Evolutionary conservation across 2,329 filamentous ascomycete species (phyloP), one percentile per base, ranked within the genome.

Genomic region (Phialophora verrucosa): DNA sequence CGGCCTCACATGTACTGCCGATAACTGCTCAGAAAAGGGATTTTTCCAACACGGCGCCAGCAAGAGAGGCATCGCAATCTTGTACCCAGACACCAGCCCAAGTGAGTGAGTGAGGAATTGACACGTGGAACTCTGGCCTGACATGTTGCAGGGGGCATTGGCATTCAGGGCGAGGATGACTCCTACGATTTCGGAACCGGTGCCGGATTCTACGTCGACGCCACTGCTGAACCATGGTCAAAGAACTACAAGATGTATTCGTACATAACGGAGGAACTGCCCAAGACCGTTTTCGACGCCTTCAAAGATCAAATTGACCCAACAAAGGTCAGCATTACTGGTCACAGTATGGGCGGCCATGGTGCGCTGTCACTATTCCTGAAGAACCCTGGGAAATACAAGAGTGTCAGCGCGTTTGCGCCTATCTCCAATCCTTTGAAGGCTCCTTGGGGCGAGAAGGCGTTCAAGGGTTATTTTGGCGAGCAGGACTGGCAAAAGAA

Each of bases 291-390:
- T 27, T 96, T 93, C 78, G 78, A 79, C 32, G 84, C 86, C 29
- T 96, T 93, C 80, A 61, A 61, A 53, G 83, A 86, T 32, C 84
- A 87, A 75, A 83, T 99, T 32, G 94, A 98, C 78, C 75, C 79
- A 0, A 79, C 75, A 31, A 85, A 90, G 49, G 88, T 97, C 63
- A 90, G 89, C 78, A 95, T 99, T 74, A 92, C 91, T 49, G 95
- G 95, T 5, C 95, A 99, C 82, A 93, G 90, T 74, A 99, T 99
- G 95, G 95, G 95, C 72, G 95, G 95, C 0, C 95, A 99, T 79
- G 95, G 95, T 69, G 95, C 95, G 53, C 83, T 99, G 73, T 97
- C 93, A 54, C 81, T 98, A 73, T 98, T 91, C 83, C 85, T 99
- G 60, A 94, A 92, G 83, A 90, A 98, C 80, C 93, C 95, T 0